These are phyloP conservation scores for Asclepias syriaca DNA, from an alignment of 257 asterid species.

Conservation along the genomic window DNA sequence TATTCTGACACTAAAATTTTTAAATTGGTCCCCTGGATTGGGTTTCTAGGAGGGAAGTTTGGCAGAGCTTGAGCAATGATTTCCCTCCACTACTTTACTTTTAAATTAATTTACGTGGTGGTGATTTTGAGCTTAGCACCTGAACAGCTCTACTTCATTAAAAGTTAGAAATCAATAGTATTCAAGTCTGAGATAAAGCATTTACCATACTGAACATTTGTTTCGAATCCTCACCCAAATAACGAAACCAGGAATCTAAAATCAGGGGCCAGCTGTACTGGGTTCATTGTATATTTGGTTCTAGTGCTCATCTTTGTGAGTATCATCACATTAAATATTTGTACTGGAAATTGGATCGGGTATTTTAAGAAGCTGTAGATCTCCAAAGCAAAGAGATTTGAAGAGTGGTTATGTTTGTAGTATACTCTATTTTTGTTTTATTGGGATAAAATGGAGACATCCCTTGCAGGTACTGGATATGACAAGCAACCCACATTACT, in stretches of 20 bases:
- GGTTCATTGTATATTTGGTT: not conserved
- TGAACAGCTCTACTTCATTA: not conserved
- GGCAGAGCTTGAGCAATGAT: not conserved
- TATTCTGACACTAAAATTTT: not conserved
- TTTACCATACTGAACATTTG: too few species aligned
- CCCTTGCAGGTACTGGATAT: conserved; percentile 65
- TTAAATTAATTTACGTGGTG: not conserved
- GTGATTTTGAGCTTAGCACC: not conserved
- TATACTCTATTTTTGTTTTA: not conserved
- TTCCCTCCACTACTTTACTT: too few species aligned
- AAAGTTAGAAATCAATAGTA: not conserved
- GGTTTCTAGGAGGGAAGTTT: not conserved
- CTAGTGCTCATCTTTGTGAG: not conserved
- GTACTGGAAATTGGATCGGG: not conserved
- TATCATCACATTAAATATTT: not conserved
- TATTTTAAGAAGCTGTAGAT: not conserved
- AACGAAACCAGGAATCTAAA: not conserved
- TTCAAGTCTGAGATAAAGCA: not conserved
- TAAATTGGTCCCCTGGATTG: not conserved
- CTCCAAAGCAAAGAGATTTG: not conserved
- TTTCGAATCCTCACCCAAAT: not conserved
- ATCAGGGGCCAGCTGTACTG: not conserved
- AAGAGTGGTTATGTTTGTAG: not conserved
- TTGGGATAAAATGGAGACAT: not conserved
- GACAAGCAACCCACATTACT: conserved; percentile 71